Evolutionary conservation across 2,329 filamentous ascomycete species (phyloP).

Genomic region (Fusarium sp.): DNA sequence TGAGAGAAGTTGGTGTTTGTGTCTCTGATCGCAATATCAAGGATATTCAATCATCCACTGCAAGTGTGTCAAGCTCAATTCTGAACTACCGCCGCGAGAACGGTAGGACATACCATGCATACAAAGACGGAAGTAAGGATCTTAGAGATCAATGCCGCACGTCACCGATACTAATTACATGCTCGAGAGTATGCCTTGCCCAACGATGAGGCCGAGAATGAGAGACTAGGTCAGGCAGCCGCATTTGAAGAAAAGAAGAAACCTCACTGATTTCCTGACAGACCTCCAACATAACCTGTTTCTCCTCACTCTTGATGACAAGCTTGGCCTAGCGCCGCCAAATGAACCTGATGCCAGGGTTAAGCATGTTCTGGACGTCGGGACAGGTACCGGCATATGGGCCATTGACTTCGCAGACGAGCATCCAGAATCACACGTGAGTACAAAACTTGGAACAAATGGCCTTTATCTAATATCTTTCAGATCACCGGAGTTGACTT

Average conservation of each 20-base stretch:
- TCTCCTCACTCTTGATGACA: conserved; percentile 24
- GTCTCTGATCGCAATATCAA: background rate
- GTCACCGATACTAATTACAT: accelerated
- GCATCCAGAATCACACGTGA: conserved; percentile 19
- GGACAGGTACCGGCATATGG: conserved; percentile 39
- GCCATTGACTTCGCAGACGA: conserved; percentile 35
- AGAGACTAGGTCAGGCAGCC: conserved; percentile 15
- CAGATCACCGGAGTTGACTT: conserved; percentile 26
- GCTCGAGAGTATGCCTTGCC: conserved; percentile 29
- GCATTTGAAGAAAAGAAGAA: no score
- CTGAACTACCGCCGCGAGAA: conserved; percentile 16
- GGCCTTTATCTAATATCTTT: accelerated
- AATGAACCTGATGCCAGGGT: conserved; percentile 21
- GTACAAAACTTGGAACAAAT: accelerated
- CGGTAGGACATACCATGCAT: conserved; percentile 16
- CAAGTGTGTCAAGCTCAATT: conserved; percentile 8
- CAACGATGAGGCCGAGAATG: conserved; percentile 32
- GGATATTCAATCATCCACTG: conserved; percentile 3
- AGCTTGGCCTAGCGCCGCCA: conserved; percentile 26
- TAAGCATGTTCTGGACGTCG: conserved; percentile 28
- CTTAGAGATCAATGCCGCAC: accelerated
- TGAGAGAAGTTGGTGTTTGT: background rate
- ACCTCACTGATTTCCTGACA: background rate
- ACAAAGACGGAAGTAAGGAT: conserved; percentile 13
- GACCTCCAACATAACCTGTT: conserved; percentile 35